Percentiles rank a stretch among this genome's conserved stretches.
These are phyloP conservation scores for Gamsiella multidivaricata DNA, from an alignment of 192 early-diverging fungal genomes.

Conservation along the genomic window DNA sequence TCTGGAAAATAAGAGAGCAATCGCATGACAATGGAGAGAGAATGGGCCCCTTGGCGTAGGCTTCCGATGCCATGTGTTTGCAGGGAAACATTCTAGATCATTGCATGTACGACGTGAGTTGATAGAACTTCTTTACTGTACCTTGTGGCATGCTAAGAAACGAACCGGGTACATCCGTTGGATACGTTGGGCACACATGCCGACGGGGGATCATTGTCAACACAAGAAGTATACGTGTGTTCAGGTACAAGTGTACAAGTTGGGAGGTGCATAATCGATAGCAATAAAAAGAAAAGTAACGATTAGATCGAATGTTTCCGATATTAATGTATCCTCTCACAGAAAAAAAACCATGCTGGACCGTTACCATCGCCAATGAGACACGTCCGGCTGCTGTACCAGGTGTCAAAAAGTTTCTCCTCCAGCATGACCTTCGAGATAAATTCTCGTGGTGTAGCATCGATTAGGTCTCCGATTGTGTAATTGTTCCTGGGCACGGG, in stretches of 20 bases:
- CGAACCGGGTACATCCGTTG: neutral
- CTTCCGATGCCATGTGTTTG: neutral
- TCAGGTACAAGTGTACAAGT: no score
- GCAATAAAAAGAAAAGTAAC: neutral
- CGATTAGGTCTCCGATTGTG: slow-evolving; percentile 24
- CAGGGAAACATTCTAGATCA: neutral
- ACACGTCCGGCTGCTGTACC: slow-evolving; percentile 18
- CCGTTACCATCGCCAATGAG: slow-evolving; percentile 31
- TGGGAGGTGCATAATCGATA: no score
- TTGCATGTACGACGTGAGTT: no score
- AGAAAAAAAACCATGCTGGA: neutral
- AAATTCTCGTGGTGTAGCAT: slow-evolving; percentile 19
- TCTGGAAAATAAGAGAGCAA: no score
- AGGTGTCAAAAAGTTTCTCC: slow-evolving; percentile 37
- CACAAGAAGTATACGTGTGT: no score
- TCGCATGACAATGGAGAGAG: no score
- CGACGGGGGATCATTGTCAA: no score
- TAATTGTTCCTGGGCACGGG: neutral
- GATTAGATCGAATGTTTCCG: neutral
- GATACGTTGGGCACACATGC: neutral
- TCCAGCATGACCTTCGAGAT: slow-evolving; percentile 51
- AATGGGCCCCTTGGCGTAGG: neutral
- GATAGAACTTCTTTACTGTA: no score
- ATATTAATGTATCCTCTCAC: no score
- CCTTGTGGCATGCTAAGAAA: slow-evolving; percentile 30